These are phyloP conservation scores for Monilinia aucupariae DNA, from an alignment of 2,329 filamentous ascomycete species.

Conservation along the genomic window DNA sequence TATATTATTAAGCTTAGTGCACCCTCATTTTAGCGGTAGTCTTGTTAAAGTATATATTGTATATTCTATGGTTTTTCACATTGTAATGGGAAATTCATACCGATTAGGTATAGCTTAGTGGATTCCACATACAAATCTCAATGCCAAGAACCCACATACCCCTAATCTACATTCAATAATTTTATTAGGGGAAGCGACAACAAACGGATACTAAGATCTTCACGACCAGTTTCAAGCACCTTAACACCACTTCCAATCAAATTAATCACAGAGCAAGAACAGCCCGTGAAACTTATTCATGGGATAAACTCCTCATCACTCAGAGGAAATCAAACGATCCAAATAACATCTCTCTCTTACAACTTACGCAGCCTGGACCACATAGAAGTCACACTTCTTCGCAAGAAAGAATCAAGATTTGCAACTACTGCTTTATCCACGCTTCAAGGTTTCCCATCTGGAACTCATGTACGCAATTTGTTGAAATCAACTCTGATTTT, in stretches of 20 bases:
- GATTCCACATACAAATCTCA: too few species aligned
- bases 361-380: neutral
- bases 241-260: neutral
- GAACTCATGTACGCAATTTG: neutral
- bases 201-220: constrained; percentile 1
- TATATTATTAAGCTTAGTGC: too few species aligned
- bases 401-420: neutral
- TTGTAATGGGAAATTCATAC: too few species aligned
- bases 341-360: neutral
- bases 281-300: neutral
- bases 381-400: neutral
- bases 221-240: neutral
- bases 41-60: too few species aligned
- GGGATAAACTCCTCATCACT: neutral
- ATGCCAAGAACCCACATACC: too few species aligned
- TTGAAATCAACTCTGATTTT: neutral
- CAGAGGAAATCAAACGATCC: neutral
- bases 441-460: neutral
- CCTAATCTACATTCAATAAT: neutral
- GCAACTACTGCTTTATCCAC: neutral
- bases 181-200: neutral
- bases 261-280: neutral
- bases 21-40: too few species aligned
- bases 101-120: too few species aligned
- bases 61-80: too few species aligned